Evolutionary conservation across 2,329 filamentous ascomycete species (phyloP).

Genomic region (Ceratocystis smalleyi): DNA sequence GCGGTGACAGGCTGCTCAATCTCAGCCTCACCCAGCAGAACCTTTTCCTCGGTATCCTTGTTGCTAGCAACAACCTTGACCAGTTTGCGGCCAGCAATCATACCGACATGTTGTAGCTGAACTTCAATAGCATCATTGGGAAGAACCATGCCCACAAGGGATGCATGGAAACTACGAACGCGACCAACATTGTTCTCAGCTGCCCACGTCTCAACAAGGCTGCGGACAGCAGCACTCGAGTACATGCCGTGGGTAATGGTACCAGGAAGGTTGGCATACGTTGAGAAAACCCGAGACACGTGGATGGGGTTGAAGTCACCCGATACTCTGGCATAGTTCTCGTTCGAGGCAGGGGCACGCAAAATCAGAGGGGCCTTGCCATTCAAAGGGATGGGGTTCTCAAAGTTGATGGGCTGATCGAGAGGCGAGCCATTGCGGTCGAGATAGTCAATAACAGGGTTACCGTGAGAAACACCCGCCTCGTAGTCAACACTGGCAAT

Average conservation of each 20-base stretch:
- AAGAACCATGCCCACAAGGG: constrained; percentile 94
- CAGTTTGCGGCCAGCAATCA: constrained; percentile 97
- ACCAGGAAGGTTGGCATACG: constrained; percentile 85
- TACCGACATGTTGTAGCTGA: constrained; percentile 88
- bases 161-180: constrained; percentile 92
- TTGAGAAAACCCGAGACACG: constrained; percentile 90
- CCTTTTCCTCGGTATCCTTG: constrained; percentile 91
- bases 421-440: constrained; percentile 80
- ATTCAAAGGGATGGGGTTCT: constrained; percentile 89
- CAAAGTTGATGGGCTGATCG: constrained; percentile 91
- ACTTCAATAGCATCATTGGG: constrained; percentile 92
- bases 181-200: constrained; percentile 97
- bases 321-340: constrained; percentile 93
- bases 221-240: constrained; percentile 89
- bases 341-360: constrained; percentile 86
- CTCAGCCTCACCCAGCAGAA: constrained; percentile 86
- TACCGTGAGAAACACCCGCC: constrained; percentile 78
- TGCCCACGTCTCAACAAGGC: constrained; percentile 94
- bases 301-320: constrained; percentile 99
- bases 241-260: constrained; percentile 99
- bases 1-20: constrained; percentile 93
- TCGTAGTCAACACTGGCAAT: constrained; percentile 96
- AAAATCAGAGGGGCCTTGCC: constrained; percentile 79
- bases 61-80: constrained; percentile 97
- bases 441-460: constrained; percentile 93